Evolutionary conservation across 495 filamentous ascomycete genomes (phyloP), one percentile per base, ranked within the genome.

Genomic region (Delitschia confertaspora): DNA sequence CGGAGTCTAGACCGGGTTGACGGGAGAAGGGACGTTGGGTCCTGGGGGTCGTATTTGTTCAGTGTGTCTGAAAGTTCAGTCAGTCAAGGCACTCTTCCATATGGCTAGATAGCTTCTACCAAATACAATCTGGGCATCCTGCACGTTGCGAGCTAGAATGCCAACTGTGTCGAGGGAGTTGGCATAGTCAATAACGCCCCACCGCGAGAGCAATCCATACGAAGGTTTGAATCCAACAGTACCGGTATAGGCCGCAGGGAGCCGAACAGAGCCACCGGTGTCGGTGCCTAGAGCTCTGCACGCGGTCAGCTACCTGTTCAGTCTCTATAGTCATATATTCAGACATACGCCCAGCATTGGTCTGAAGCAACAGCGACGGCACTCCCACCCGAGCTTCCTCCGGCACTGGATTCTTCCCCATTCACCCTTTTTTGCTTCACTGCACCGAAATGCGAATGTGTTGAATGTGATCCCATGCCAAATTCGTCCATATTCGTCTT

Each of bases 401-500:
- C 91, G 2, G 83, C 79, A 4, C 88, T 93, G 24, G 75, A 44
- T 14, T 46, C 29, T 14, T 43, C 32, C 49, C 52, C 0, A 50
- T 45, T n/a, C 7, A 14, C 4, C 21, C 49, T 46, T 6, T 53
- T 53, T 18, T 67, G 78, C 32, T 68, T 70, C 3, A 91, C 83
- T 16, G 75, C 54, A 3, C 84, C 88, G 57, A 82, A 82, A 39
- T 61, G 59, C 14, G 88, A 93, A 57, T 88, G 64, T 2, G 70
- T 73, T 11, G 85, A 86, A 65, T 96, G 83, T 8, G 87, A 93
- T 26, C 91, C 91, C 91, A 98, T 98, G 16, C 91, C 91, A 64
- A 96, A 98, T 59, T 96, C 91, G 69, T 98, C 91, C 54, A 98
- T 70, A 61, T 93, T 94, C 0, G 87, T 87, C 60, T 94, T 95